Evolutionary conservation across 768 basidiomycete species (phyloP).

Genomic region (Mycena kentingensis): DNA sequence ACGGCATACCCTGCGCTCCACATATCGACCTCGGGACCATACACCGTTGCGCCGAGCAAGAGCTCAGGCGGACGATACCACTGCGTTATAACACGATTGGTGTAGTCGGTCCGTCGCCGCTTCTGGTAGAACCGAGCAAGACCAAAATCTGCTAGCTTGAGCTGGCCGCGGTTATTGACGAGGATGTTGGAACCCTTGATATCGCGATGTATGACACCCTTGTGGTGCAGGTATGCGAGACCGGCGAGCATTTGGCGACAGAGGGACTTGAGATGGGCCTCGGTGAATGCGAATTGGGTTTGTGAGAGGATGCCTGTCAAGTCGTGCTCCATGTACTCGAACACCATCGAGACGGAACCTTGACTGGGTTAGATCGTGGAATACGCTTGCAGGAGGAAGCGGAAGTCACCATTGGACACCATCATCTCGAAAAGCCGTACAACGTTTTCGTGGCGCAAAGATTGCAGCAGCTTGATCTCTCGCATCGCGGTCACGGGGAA

Average conservation of each 20-base stretch:
- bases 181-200: constrained; percentile 99
- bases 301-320: constrained; percentile 93
- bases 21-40: constrained; percentile 98
- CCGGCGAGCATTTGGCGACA: constrained; percentile 95
- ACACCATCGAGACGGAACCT: constrained; percentile 99
- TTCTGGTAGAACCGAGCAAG: constrained; percentile 96
- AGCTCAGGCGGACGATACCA: constrained; percentile 99
- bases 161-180: constrained; percentile 84
- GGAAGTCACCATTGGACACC: constrained; percentile 83
- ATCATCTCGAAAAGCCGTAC: constrained; percentile 96
- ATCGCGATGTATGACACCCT: constrained; percentile 95
- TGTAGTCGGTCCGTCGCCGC: constrained; percentile 87
- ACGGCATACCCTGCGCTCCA: constrained; percentile 93
- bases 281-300: constrained; percentile 80
- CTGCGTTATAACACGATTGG: constrained; percentile 98
- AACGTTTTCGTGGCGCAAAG: constrained; percentile 85
- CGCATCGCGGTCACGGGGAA: constrained; percentile 99
- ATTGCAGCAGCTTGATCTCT: constrained; percentile 96
- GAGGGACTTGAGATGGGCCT: constrained; percentile 92
- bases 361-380: constrained; percentile 17
- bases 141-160: constrained; percentile 97
- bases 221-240: constrained; percentile 91
- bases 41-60: constrained; percentile 91
- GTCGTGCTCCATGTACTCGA: constrained; percentile 99
- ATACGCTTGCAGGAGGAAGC: not conserved